phyloP scores from a whole-genome alignment of 768 basidiomycete species.

The Rhodotorula graminis region DNA sequence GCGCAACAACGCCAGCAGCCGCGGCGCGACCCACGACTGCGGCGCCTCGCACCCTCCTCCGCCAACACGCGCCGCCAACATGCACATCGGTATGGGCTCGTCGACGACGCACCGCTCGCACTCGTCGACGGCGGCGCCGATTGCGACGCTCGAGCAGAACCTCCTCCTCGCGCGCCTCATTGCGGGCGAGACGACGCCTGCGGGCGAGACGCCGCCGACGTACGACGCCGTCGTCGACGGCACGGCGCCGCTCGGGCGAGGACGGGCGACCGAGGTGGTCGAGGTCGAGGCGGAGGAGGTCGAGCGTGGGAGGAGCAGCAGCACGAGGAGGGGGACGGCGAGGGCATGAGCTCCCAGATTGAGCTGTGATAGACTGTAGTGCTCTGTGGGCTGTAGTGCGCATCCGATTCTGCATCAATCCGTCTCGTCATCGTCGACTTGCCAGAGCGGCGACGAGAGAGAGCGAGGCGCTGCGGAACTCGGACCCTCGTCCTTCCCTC shows the following conservation, averaged over 20 bases:
- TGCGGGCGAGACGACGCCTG: conserved; percentile 71
- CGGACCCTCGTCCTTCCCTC: too few species aligned
- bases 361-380: neutral
- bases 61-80: neutral
- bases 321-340: neutral
- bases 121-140: conserved; percentile 35
- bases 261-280: neutral
- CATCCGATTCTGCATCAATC: too few species aligned
- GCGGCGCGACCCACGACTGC: neutral
- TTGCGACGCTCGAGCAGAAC: conserved; percentile 47
- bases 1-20: neutral
- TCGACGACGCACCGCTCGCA: neutral
- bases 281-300: conserved; percentile 7
- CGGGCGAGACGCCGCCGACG: conserved; percentile 79
- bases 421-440: too few species aligned
- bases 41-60: neutral
- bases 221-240: conserved; percentile 51
- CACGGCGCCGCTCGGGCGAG: neutral
- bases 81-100: conserved; percentile 15
- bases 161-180: conserved; percentile 71
- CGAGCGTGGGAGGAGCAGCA: conserved; percentile 12
- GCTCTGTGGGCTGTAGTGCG: too few species aligned
- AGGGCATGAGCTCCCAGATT: neutral
- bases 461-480: too few species aligned
- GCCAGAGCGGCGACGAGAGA: too few species aligned